Conservation (phyloP, 805 yeast genomes). For the Saccharomycopsis sp. region DNA sequence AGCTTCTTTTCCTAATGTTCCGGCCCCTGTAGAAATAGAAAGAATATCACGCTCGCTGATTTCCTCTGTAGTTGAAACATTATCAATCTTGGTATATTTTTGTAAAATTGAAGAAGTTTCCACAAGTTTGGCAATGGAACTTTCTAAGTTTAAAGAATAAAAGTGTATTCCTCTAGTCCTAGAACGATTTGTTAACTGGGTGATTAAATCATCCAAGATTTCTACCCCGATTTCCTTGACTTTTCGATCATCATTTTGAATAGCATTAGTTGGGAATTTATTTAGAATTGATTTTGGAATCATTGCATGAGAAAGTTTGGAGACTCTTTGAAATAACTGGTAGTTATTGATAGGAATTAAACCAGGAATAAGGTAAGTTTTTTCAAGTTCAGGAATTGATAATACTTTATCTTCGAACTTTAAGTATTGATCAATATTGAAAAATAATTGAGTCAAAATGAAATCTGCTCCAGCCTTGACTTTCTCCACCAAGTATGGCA, state of each 20-base stretch:
- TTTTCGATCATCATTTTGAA: conserved; percentile 63
- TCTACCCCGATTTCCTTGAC: conserved; percentile 81
- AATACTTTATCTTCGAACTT: conserved; percentile 44
- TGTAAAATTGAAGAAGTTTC: conserved; percentile 34
- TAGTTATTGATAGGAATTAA: conserved; percentile 86
- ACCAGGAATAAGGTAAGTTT: conserved; percentile 59
- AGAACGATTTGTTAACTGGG: conserved; percentile 32
- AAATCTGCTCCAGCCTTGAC: conserved; percentile 93
- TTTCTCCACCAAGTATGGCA: conserved; percentile 75
- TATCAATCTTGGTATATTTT: conserved; percentile 7
- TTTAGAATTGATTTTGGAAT: conserved; percentile 51
- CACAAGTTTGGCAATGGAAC: conserved; percentile 79
- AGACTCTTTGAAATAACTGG: conserved; percentile 72
- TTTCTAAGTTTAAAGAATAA: conserved; percentile 86
- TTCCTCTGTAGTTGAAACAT: conserved; percentile 3
- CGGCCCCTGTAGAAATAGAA: conserved; percentile 77
- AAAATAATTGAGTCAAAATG: conserved; percentile 83
- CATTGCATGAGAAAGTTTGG: conserved; percentile 80
- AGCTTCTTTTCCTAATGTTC: conserved; percentile 77
- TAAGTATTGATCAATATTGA: conserved; percentile 71
- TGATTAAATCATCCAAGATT: conserved; percentile 52
- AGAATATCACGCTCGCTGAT: conserved; percentile 47
- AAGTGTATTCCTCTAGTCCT: conserved; percentile 79
- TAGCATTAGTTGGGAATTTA: conserved; percentile 41
- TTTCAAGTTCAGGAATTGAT: conserved; percentile 26